phyloP scores from a whole-genome alignment of 345 rosid species.

The Lagerstroemia speciosa region DNA sequence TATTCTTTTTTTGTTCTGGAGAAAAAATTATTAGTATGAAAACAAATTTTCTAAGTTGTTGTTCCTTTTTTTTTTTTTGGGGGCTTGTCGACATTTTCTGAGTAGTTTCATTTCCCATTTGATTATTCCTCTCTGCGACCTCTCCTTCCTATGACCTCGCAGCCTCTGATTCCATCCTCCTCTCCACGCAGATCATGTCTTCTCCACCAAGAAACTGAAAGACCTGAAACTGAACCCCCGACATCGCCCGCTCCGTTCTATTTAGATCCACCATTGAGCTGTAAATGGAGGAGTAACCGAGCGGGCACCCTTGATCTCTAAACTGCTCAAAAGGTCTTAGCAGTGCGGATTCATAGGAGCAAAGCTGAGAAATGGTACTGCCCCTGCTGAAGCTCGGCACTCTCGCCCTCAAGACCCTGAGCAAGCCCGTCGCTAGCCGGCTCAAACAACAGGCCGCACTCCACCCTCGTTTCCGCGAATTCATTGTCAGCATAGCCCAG shows the following conservation, averaged over 20 bases:
- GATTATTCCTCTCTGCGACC: background rate
- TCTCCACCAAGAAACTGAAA: background rate
- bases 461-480: slow-evolving; percentile 69
- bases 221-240: background rate
- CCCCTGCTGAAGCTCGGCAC: slow-evolving; percentile 73
- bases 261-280: background rate
- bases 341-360: background rate
- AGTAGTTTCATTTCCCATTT: no score
- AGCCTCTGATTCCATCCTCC: background rate
- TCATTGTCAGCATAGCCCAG: slow-evolving; percentile 70
- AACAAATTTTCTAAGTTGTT: no score
- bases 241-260: background rate
- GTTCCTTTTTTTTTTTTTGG: no score
- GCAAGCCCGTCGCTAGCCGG: slow-evolving; percentile 65
- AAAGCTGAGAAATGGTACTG: slow-evolving; percentile 38
- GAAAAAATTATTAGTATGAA: no score
- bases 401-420: slow-evolving; percentile 51
- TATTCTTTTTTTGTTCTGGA: no score
- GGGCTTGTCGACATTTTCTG: no score
- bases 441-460: slow-evolving; percentile 72
- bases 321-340: background rate
- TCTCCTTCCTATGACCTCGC: background rate
- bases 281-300: background rate
- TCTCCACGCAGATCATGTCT: background rate
- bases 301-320: background rate